These are phyloP conservation scores for Picocystis sp. DNA, from an alignment of 163 green algal genomes.

Conservation along the genomic window DNA sequence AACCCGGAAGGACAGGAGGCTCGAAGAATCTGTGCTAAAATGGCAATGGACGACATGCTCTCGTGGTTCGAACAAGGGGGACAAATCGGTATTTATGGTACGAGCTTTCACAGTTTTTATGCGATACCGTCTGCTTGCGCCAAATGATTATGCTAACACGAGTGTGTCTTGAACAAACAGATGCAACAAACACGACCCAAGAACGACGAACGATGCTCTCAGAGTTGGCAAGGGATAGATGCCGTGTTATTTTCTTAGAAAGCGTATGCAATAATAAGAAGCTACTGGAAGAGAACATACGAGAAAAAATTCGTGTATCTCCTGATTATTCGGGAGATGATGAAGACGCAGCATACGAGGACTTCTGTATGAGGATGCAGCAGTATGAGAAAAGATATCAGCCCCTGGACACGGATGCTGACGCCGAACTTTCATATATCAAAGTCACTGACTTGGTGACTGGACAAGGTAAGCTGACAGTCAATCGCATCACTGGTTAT, in stretches of 20 bases:
- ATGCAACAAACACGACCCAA: too few relatives aligned
- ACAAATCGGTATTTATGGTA: too few relatives aligned
- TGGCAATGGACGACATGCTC: background rate
- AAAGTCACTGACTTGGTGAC: constrained; percentile 23
- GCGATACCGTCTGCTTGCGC: too few relatives aligned
- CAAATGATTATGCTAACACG: background rate
- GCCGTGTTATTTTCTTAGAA: constrained; percentile 78
- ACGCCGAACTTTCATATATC: constrained; percentile 7
- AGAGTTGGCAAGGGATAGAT: too few relatives aligned
- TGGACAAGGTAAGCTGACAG: constrained; percentile 59
- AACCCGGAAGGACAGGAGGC: too few relatives aligned
- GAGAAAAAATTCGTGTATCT: constrained; percentile 75
- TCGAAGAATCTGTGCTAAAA: too few relatives aligned
- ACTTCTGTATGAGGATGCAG: constrained; percentile 1
- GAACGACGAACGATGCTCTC: too few relatives aligned
- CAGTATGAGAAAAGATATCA: background rate
- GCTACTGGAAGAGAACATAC: constrained; percentile 75
- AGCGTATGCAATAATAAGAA: constrained; percentile 75
- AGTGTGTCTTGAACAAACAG: too few relatives aligned
- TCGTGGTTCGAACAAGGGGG: background rate
- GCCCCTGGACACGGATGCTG: background rate
- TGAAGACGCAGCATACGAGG: constrained; percentile 44
- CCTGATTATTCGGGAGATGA: constrained; percentile 73
- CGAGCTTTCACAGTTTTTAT: background rate
- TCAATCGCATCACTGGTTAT: constrained; percentile 88